Evolutionary conservation across 2,329 filamentous ascomycete species (phyloP), one percentile per base, ranked within the genome.

Genomic region (Myriosclerotinia curreyana): DNA sequence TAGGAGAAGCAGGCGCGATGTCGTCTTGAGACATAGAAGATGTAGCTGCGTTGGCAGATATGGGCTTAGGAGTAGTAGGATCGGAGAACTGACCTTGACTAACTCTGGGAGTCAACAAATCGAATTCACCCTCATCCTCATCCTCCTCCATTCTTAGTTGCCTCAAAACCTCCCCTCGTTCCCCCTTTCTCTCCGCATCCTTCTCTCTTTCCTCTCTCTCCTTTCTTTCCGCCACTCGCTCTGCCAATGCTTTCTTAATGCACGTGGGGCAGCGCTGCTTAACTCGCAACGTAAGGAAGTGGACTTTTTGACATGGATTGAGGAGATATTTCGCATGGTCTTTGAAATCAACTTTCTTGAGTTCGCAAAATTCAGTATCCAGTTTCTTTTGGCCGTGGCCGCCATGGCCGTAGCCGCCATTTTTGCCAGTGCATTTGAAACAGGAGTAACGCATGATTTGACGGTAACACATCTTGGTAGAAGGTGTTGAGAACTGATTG

Each of bases 31-130:
- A 31, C 28, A 31, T 31, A 31, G 28, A 31, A 31, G 28, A 31
- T 31, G 28, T 31, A 31, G 28, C 28, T 31, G 28, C 28, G 28
- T 1, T 31, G 6, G 31, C 51, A 53, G 65, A 42, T 36, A 49
- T 67, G 17, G 71, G 70, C 46, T 75, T 74, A 4, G 74, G 73
- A 1, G 75, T 75, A 2, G 71, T 75, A 38, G 73, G 70, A 67
- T 75, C 31, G 9, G 44, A 9, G 3, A 36, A 25, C 1, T 20
- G 55, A 11, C 9, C 5, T n/a, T 20, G 42, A 36, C 20, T 25
- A 9, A 2, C 2, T 7, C 8, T 25, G 11, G 55, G 28, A 22
- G 55, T 36, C 11, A 36, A 6, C 14, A 31, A 6, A 31, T 31
- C 28, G 28, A 31, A 31, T 31, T 31, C 28, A 5, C 44, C 42